Evolutionary conservation across 257 asterid species (phyloP).

Genomic region (Fraxinus pennsylvanica): DNA sequence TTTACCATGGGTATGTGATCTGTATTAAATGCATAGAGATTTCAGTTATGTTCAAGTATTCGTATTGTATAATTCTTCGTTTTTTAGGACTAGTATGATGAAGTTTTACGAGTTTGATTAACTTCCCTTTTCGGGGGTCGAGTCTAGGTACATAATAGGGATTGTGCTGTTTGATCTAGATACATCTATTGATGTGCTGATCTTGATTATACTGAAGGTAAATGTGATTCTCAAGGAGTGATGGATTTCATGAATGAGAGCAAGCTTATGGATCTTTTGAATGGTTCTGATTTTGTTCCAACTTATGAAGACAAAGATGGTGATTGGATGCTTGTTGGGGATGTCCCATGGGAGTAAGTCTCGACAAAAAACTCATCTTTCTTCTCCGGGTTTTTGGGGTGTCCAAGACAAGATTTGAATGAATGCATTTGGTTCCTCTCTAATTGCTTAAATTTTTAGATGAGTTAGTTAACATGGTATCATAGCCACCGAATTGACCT

Average conservation of each 20-base stretch:
- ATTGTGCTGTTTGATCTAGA: not conserved
- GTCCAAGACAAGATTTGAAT: not conserved
- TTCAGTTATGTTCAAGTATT: not conserved
- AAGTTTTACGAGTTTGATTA: not conserved
- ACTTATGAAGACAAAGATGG: conserved; percentile 53
- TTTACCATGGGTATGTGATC: conserved; percentile 32
- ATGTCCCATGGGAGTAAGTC: conserved; percentile 56
- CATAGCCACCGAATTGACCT: not conserved
- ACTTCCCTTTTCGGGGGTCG: not conserved
- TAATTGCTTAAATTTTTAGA: not conserved
- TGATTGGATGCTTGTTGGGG: conserved; percentile 62
- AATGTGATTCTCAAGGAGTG: conserved; percentile 34
- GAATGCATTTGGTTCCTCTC: not conserved
- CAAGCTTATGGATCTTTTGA: conserved; percentile 40
- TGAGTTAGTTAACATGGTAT: not conserved
- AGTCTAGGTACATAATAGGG: not conserved
- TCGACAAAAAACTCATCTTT: not conserved
- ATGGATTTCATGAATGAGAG: conserved; percentile 42
- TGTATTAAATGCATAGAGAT: not conserved
- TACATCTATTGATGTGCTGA: not conserved
- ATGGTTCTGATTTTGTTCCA: conserved; percentile 40
- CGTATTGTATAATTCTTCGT: too few relatives aligned
- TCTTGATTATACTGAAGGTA: conserved; percentile 11
- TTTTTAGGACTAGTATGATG: too few relatives aligned
- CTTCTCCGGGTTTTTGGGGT: not conserved